Conservation (phyloP, 2,329 filamentous ascomycete species). For the Curvularia lunata region DNA sequence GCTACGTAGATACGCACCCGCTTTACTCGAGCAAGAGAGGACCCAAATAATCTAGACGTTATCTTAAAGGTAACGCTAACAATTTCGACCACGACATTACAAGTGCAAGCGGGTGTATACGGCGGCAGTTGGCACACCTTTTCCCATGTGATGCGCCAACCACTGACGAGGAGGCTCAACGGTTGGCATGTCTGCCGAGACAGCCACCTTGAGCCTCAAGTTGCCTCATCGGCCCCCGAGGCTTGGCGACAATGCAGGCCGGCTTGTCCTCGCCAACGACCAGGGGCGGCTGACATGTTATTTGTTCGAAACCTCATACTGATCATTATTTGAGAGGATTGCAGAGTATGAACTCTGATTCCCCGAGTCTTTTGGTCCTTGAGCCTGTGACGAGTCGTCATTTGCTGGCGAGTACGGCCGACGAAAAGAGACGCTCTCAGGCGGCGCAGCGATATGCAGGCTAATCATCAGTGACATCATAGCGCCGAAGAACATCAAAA, state of each 20-base stretch:
- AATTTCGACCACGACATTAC: not conserved
- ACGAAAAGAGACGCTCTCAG: constrained; percentile 8
- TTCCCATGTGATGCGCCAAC: not conserved
- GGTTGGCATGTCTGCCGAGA: constrained; percentile 16
- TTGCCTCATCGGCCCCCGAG: constrained; percentile 8
- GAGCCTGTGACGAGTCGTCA: constrained; percentile 16
- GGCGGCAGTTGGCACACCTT: not conserved
- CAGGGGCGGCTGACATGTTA: constrained; percentile 19
- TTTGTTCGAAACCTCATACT: constrained; percentile 3
- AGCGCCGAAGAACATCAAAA: constrained; percentile 24
- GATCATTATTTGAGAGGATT: not conserved
- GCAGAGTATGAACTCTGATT: constrained; percentile 7
- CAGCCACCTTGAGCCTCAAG: constrained; percentile 27
- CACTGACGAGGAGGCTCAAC: not conserved
- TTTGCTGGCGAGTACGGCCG: constrained; percentile 13
- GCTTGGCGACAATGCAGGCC: constrained; percentile 30
- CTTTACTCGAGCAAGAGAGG: constrained; percentile 3
- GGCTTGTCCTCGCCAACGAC: constrained; percentile 26
- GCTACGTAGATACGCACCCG: constrained; percentile 23
- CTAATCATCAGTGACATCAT: constrained; percentile 36
- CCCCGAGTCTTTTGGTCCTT: constrained; percentile 12
- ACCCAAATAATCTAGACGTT: not conserved
- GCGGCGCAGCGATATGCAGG: constrained; percentile 26
- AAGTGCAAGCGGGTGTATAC: not conserved
- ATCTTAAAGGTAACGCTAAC: constrained; percentile 6